Conservation (phyloP, 169 alveolate genomes). For the Plasmodium relictum region DNA sequence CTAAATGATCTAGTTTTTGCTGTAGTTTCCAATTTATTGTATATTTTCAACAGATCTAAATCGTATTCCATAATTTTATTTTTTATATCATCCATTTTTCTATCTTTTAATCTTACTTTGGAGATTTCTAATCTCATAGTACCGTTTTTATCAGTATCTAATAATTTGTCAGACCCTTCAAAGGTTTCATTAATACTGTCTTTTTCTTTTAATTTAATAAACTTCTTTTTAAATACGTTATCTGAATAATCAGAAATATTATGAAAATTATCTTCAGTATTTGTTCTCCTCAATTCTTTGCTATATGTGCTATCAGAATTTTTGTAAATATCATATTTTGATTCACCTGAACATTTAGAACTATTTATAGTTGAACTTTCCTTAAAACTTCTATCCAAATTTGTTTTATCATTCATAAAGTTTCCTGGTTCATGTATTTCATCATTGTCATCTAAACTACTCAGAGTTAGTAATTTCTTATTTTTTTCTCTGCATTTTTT, state of each 20-base stretch:
- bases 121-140: neutral
- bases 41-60: constrained; percentile 39
- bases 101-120: constrained; percentile 20
- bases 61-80: constrained; percentile 55
- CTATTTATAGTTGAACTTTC: constrained; percentile 32
- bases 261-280: constrained; percentile 32
- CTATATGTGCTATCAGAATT: constrained; percentile 27
- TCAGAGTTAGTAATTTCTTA: constrained; percentile 44
- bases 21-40: constrained; percentile 51
- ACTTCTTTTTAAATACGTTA: constrained; percentile 8
- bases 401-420: constrained; percentile 30
- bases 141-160: neutral
- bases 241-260: constrained; percentile 22
- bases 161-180: neutral
- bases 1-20: constrained; percentile 22
- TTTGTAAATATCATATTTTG: constrained; percentile 22
- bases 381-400: constrained; percentile 18
- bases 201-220: neutral
- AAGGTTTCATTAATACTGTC: neutral
- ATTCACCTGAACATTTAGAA: constrained; percentile 28
- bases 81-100: constrained; percentile 34
- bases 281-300: constrained; percentile 22
- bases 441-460: constrained; percentile 47
- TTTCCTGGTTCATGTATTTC: constrained; percentile 12
- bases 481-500: constrained; percentile 66